Percentiles rank a stretch among this genome's conserved stretches.
phyloP scores from a whole-genome alignment of 208 protist genomes.

The Leishmania martiniquensis region DNA sequence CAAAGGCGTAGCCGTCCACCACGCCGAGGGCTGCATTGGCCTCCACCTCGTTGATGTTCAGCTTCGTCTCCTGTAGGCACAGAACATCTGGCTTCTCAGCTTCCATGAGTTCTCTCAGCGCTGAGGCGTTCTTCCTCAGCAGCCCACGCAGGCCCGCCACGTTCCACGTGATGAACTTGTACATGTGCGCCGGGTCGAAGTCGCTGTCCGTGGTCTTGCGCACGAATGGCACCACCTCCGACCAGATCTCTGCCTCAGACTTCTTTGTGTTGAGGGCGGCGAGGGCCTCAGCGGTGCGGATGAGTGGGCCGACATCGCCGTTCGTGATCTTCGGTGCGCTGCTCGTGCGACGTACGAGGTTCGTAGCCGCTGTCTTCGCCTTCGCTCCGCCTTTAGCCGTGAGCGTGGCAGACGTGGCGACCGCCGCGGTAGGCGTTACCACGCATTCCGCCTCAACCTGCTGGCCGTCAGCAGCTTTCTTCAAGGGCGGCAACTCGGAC shows the following conservation, averaged over 20 bases:
- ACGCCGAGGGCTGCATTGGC: constrained; percentile 57
- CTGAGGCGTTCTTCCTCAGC: constrained; percentile 66
- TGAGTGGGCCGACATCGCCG: constrained; percentile 24
- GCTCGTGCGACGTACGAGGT: not conserved
- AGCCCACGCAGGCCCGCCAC: constrained; percentile 92
- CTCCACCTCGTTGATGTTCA: constrained; percentile 65
- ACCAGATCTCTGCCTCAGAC: constrained; percentile 66
- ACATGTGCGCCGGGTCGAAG: constrained; percentile 64
- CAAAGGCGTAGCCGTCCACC: constrained; percentile 75
- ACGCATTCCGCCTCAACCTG: too few species aligned
- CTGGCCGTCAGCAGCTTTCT: not conserved
- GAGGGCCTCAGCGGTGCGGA: constrained; percentile 40
- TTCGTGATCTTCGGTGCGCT: constrained; percentile 37
- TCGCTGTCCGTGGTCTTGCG: constrained; percentile 50
- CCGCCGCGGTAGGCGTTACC: not conserved
- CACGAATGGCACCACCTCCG: constrained; percentile 59
- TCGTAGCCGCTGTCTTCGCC: not conserved
- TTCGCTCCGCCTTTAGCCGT: not conserved
- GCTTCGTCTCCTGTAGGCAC: constrained; percentile 95
- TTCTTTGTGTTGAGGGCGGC: constrained; percentile 45
- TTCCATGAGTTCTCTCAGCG: constrained; percentile 53
- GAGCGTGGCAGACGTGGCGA: not conserved
- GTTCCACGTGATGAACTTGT: constrained; percentile 94
- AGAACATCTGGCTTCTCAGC: constrained; percentile 83
- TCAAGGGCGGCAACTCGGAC: not conserved